These are phyloP conservation scores for Kluyveromyces sp. DNA, from an alignment of 1,139 yeast species.

Conservation along the genomic window DNA sequence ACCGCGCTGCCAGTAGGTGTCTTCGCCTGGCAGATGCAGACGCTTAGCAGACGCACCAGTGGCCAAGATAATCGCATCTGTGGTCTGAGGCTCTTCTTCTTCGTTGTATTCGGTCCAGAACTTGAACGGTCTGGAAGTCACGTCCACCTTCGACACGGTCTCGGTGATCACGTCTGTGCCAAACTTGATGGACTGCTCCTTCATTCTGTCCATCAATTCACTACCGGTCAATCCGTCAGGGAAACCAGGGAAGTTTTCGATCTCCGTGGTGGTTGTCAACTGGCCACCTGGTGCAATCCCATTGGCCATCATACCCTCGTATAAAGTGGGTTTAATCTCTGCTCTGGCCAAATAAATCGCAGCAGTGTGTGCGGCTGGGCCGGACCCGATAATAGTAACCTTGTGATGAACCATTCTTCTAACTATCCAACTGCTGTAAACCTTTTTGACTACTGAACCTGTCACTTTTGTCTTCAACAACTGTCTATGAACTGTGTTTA, in stretches of 20 bases:
- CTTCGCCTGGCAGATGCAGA: slow-evolving; percentile 91
- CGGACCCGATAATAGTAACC: slow-evolving; percentile 93
- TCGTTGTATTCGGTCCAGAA: slow-evolving; percentile 95
- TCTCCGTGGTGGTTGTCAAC: slow-evolving; percentile 93
- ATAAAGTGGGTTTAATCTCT: slow-evolving; percentile 85
- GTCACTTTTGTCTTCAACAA: too few species aligned
- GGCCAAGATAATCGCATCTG: slow-evolving; percentile 88
- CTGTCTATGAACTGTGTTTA: neutral
- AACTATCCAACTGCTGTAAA: neutral
- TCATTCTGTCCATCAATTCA: slow-evolving; percentile 88
- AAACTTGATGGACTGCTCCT: slow-evolving; percentile 74
- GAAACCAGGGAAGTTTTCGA: slow-evolving; percentile 97
- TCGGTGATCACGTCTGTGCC: slow-evolving; percentile 94
- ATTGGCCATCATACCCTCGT: slow-evolving; percentile 95
- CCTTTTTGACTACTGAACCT: too few species aligned
- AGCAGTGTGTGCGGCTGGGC: slow-evolving; percentile 99
- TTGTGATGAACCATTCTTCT: slow-evolving; percentile 71
- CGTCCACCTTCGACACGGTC: slow-evolving; percentile 85
- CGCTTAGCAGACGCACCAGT: slow-evolving; percentile 98
- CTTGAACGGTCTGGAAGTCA: slow-evolving; percentile 82
- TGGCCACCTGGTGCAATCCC: slow-evolving; percentile 99
- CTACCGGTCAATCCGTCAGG: slow-evolving; percentile 90
- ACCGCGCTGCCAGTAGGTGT: slow-evolving; percentile 97
- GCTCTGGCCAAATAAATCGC: slow-evolving; percentile 96
- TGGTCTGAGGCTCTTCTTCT: slow-evolving; percentile 79